These are phyloP conservation scores for Quillaja saponaria DNA, from an alignment of 306 rosid genomes.

Conservation along the genomic window DNA sequence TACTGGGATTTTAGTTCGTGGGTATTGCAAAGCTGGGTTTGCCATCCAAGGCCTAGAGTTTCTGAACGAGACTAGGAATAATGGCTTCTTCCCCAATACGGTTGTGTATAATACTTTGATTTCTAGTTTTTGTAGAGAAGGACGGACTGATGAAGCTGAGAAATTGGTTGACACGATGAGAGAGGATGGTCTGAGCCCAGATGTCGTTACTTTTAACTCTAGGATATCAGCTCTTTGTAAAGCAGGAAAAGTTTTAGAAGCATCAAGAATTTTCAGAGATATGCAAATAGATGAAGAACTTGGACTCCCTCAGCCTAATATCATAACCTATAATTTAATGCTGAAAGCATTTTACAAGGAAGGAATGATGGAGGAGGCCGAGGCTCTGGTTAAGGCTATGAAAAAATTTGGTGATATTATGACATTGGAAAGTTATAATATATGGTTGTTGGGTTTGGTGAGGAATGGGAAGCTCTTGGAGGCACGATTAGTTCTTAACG, in stretches of 20 bases:
- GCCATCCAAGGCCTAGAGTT: constrained; percentile 46
- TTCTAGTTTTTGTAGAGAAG: constrained; percentile 64
- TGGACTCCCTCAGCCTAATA: constrained; percentile 81
- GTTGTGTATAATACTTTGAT: constrained; percentile 78
- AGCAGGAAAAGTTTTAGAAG: constrained; percentile 72
- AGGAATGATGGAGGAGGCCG: constrained; percentile 79
- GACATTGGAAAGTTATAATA: constrained; percentile 66
- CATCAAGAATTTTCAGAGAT: constrained; percentile 87
- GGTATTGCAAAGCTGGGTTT: constrained; percentile 67
- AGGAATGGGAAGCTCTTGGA: constrained; percentile 62
- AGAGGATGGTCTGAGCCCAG: constrained; percentile 54
- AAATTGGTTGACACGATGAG: constrained; percentile 76
- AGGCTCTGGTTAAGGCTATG: constrained; percentile 64
- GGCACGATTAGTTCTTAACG: constrained; percentile 63
- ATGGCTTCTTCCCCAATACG: constrained; percentile 40
- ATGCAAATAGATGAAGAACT: constrained; percentile 73
- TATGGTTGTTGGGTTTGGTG: constrained; percentile 72
- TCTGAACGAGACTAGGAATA: constrained; percentile 40
- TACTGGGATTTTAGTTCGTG: constrained; percentile 75
- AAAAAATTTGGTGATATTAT: constrained; percentile 39
- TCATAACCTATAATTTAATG: constrained; percentile 69
- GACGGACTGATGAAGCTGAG: constrained; percentile 74
- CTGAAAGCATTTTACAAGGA: constrained; percentile 72
- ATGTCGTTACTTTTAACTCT: constrained; percentile 85
- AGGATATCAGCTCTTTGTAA: constrained; percentile 84